Conservation (phyloP, 2,329 filamentous ascomycete genomes). For the Pleoardoris graminearum region DNA sequence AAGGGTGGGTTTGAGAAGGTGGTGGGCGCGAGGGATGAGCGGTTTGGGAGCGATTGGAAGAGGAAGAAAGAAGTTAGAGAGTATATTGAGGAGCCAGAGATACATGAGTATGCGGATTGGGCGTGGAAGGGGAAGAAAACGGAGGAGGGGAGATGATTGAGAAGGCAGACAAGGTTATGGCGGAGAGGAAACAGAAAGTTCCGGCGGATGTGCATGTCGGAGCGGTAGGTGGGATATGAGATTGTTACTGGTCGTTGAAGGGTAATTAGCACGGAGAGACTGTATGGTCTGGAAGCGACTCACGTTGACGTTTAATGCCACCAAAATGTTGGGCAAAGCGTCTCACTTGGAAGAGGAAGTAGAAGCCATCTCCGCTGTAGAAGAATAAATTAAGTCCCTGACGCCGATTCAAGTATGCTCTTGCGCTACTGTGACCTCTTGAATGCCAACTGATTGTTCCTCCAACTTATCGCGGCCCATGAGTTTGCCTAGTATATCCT, state of each 20-base stretch:
- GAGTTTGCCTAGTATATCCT: constrained; percentile 43
- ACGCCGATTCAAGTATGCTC: not conserved
- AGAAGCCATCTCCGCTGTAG: not conserved
- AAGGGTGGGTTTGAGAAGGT: constrained; percentile 46
- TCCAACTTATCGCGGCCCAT: constrained; percentile 36
- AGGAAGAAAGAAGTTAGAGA: constrained; percentile 59
- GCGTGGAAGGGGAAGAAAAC: constrained; percentile 46
- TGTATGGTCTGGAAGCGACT: not conserved
- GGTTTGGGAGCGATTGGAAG: constrained; percentile 57
- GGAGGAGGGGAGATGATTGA: not conserved
- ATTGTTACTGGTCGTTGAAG: no score
- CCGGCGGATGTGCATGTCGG: not conserved
- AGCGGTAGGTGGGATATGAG: not conserved
- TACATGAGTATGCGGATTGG: constrained; percentile 54
- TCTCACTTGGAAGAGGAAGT: no score
- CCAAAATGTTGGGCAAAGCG: not conserved
- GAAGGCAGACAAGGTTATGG: not conserved
- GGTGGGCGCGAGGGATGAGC: constrained; percentile 57
- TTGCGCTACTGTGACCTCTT: constrained; percentile 31
- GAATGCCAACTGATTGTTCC: constrained; percentile 28
- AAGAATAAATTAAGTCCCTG: not conserved
- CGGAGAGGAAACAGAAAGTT: not conserved
- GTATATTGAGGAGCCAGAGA: constrained; percentile 55
- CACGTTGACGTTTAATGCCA: not conserved
- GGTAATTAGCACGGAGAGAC: not conserved